Evolutionary conservation across 2,329 filamentous ascomycete species (phyloP), one percentile per base, ranked within the genome.

Genomic region (Arthroderma sp.): DNA sequence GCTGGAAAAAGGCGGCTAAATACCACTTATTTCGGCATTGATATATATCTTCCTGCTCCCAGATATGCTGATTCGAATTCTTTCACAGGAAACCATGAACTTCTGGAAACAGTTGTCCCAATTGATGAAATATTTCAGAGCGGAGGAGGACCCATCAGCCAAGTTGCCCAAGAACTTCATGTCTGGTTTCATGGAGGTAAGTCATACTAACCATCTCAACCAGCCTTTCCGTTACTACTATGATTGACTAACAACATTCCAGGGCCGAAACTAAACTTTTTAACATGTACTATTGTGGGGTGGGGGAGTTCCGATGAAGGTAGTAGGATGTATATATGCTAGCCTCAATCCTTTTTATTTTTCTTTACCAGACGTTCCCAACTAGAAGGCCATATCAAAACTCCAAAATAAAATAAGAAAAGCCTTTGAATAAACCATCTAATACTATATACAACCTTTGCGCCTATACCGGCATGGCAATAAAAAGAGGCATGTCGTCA

Each of bases 21-120:
- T 7, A 9, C 35, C 35, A 13, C 9, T 15, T 15, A 9, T 37
- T 37, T 11, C 35, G 8, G 13, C 8, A 37, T 37, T 13, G 35
- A 37, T 37, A 37, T 37, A 13, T 37, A 37, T 13, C 31, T 11
- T 47, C 21, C 41, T 3, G 2, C 19, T 4, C 11, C 2, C 13
- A 15, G 23, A 23, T 2, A 35, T 51, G 44, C 47, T 57, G n/a
- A 41, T 43, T 58, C 66, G 51, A 25, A n/a, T 8, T 25, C 25
- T 43, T 31, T 38, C 25, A 55, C 59, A 96, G 91, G 93, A 98
- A 80, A 98, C 88, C 56, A 83, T 98, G 79, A 98, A 98, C 78
- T 98, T 87, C 80, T 98, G 93, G 93, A 95, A 96, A 76, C 93
- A 98, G 76, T 80, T 91, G 61, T 87, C 87, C 62, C 93, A 98